phyloP scores from a whole-genome alignment of 768 basidiomycete species.

The Termitomyces sp. region DNA sequence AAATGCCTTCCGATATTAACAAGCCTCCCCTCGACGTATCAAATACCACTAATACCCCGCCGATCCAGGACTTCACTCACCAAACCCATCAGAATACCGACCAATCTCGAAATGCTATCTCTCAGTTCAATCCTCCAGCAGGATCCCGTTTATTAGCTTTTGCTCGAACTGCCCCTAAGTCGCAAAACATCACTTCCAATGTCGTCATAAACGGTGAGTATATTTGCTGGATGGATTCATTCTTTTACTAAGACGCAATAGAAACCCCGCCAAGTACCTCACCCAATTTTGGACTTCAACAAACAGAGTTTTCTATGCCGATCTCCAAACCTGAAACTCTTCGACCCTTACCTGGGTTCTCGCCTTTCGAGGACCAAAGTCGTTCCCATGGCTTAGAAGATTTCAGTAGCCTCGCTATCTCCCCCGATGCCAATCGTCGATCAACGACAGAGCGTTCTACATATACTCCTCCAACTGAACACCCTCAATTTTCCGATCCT shows the following conservation, averaged over 20 bases:
- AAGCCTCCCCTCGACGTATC: not conserved
- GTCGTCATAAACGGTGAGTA: constrained; percentile 22
- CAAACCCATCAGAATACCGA: constrained; percentile 7
- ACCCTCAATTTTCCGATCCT: constrained; percentile 6
- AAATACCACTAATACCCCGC: not conserved
- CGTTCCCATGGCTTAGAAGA: constrained; percentile 23
- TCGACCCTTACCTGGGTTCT: constrained; percentile 36
- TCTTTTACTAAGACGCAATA: not conserved
- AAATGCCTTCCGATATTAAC: not conserved
- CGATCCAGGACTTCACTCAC: not conserved
- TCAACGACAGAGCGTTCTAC: constrained; percentile 10
- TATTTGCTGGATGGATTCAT: not conserved
- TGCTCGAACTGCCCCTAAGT: constrained; percentile 29
- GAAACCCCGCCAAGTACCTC: not conserved
- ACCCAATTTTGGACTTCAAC: constrained; percentile 7
- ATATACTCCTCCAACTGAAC: constrained; percentile 17
- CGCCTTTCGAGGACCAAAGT: constrained; percentile 51
- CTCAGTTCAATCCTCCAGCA: constrained; percentile 41
- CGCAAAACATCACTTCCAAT: constrained; percentile 13
- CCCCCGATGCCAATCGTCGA: constrained; percentile 12
- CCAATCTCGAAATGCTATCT: constrained; percentile 8
- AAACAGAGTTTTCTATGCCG: constrained; percentile 17
- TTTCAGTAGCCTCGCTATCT: constrained; percentile 6
- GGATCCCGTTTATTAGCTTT: constrained; percentile 49
- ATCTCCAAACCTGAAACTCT: constrained; percentile 23